Evolutionary conservation across 176 grass and related monocot genomes (phyloP).

Genomic region (Triticum timopheevii): DNA sequence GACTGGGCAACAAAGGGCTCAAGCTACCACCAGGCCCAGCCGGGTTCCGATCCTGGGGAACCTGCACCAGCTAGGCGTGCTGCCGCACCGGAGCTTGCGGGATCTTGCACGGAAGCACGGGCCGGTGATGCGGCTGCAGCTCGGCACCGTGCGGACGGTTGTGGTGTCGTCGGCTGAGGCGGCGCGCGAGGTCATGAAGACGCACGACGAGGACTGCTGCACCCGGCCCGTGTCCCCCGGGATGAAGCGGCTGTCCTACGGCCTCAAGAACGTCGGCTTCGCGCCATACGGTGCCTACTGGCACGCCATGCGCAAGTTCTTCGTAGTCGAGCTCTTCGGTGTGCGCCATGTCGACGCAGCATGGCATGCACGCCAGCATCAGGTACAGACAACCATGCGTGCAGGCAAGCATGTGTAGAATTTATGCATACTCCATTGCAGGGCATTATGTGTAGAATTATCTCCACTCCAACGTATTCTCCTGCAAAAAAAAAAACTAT

Average conservation of each 20-base stretch:
- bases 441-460: too few relatives aligned
- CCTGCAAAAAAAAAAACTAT: too few relatives aligned
- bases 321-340: constrained; percentile 40
- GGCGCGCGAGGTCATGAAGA: constrained; percentile 40
- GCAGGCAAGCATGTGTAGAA: too few relatives aligned
- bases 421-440: too few relatives aligned
- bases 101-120: constrained; percentile 31
- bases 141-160: constrained; percentile 41
- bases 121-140: constrained; percentile 42
- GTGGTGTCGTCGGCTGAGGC: constrained; percentile 48
- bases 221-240: constrained; percentile 20
- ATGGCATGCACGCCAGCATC: neutral
- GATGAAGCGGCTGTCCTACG: constrained; percentile 7
- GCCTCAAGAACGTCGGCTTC: constrained; percentile 25
- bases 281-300: constrained; percentile 43
- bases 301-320: constrained; percentile 49
- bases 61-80: too few relatives aligned
- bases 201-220: constrained; percentile 42
- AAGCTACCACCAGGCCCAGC: too few relatives aligned
- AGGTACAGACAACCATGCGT: too few relatives aligned
- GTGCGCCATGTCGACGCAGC: constrained; percentile 43
- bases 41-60: too few relatives aligned
- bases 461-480: too few relatives aligned
- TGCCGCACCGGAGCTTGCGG: neutral
- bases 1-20: too few relatives aligned